Evolutionary conservation across 2,329 filamentous ascomycete species (phyloP), one percentile per base, ranked within the genome.

Genomic region (Fusarium incarnatum): DNA sequence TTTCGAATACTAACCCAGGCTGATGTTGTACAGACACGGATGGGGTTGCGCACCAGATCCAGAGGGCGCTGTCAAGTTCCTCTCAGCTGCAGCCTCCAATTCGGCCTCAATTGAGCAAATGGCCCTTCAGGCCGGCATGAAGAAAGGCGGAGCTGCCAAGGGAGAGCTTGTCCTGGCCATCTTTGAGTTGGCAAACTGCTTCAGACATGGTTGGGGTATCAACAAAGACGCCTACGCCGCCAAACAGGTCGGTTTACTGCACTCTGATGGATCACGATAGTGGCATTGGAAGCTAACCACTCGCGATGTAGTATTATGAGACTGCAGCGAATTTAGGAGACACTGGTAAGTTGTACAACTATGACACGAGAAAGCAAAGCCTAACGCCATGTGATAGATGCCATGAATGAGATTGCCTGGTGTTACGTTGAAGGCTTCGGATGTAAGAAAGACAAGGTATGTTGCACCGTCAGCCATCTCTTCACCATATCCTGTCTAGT

Each of bases 381-480:
- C 37, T 61, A 45, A 61, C 67, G 44, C 65, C 56, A 50, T 45
- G 56, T 58, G 64, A 65, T 73, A 90, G 96, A 99, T 83, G 96
- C 94, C 61, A 97, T 98, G 94, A 97, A 98, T 78, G 95, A 98
- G 81, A 91, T 91, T 56, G 96, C 91, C 37, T 97, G 94, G 94
- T 99, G 96, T 83, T 98, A 96, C 85, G 81, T 97, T 28, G 92
- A 98, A 78, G 96, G 96, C n/a, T 97, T 97, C 81, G 96, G 96
- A 34, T 95, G 94, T 77, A 96, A 94, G 81, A 99, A 98, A 81
- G 94, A 99, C 84, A 98, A 97, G 92, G 95, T 98, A 86, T 81
- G 93, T 88, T 56, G 47, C 48, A 60, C 56, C 41, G 52, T 52
- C 44, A 60, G 40, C 58, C 52, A 61, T 56, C 45, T 64, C 32